Conservation (phyloP, 1,284 basidiomycete species). For the Stereum hirsutum region DNA sequence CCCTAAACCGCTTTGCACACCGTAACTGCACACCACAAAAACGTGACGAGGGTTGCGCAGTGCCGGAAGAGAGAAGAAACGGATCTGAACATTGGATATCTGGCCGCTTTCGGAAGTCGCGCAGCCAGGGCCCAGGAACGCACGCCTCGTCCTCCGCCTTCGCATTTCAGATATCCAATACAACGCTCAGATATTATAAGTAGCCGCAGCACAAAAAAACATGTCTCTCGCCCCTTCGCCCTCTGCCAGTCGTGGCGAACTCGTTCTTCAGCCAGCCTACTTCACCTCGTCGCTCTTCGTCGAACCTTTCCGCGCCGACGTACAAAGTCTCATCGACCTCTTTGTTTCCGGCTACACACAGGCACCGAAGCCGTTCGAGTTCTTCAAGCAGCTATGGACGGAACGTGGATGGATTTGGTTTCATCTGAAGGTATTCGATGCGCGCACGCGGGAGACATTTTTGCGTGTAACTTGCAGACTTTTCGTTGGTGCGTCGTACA, state of each 20-base stretch:
- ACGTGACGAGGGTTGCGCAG: no score
- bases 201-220: no score
- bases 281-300: conserved; percentile 71
- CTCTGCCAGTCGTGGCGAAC: conserved; percentile 41
- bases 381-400: conserved; percentile 65
- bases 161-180: no score
- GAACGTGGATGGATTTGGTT: conserved; percentile 62
- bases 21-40: no score
- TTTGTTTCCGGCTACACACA: conserved; percentile 37
- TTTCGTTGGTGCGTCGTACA: conserved; percentile 45
- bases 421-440: conserved; percentile 63
- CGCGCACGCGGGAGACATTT: conserved; percentile 50
- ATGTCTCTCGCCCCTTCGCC: conserved; percentile 34
- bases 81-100: no score
- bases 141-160: no score
- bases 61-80: no score
- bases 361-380: conserved; percentile 40
- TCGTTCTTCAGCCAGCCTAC: conserved; percentile 60
- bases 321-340: conserved; percentile 35
- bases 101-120: no score
- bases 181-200: no score
- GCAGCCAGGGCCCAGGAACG: no score
- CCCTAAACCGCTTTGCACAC: no score
- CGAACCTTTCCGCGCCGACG: conserved; percentile 53
- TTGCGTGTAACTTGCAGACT: conserved; percentile 46